Percentiles rank a stretch among this genome's conserved stretches.
These are phyloP conservation scores for Russula sp. DNA, from an alignment of 768 basidiomycete genomes.

Conservation along the genomic window DNA sequence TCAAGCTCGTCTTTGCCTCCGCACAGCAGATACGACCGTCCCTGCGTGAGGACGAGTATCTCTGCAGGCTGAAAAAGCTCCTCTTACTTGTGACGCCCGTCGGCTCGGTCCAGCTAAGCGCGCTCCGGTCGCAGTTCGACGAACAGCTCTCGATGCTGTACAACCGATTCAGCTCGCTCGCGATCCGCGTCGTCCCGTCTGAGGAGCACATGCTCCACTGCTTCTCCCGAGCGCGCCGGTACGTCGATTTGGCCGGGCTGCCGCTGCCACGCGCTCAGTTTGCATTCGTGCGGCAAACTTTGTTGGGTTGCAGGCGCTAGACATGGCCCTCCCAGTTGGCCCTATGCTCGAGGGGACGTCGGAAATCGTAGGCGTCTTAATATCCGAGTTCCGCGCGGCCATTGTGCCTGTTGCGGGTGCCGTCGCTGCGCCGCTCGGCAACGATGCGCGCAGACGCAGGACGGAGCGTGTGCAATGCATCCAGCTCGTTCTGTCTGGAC, in stretches of 20 bases:
- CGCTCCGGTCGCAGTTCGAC: conserved; percentile 39
- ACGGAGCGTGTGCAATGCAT: conserved; percentile 20
- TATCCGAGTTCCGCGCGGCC: conserved; percentile 43
- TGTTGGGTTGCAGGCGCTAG: conserved; percentile 54
- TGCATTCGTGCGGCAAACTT: conserved; percentile 70
- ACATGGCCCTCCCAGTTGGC: conserved; percentile 42
- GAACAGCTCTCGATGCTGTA: conserved; percentile 67
- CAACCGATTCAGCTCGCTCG: conserved; percentile 73
- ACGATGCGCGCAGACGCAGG: conserved; percentile 7
- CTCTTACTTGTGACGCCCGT: conserved; percentile 67
- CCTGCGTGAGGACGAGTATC: conserved; percentile 27
- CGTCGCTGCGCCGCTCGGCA: background rate
- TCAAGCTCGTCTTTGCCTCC: conserved; percentile 71
- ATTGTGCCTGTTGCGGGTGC: background rate
- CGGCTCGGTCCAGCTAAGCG: conserved; percentile 57
- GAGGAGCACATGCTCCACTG: conserved; percentile 41
- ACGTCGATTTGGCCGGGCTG: conserved; percentile 61
- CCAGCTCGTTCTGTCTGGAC: conserved; percentile 13
- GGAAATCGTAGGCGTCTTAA: conserved; percentile 48
- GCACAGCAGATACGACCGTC: conserved; percentile 32
- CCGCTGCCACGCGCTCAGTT: conserved; percentile 56
- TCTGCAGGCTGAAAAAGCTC: conserved; percentile 53
- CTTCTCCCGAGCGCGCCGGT: conserved; percentile 56
- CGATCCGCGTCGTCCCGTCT: conserved; percentile 57
- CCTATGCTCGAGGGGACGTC: conserved; percentile 56